Conservation (phyloP, 2,329 filamentous ascomycete genomes). For the Penicillium paneum region DNA sequence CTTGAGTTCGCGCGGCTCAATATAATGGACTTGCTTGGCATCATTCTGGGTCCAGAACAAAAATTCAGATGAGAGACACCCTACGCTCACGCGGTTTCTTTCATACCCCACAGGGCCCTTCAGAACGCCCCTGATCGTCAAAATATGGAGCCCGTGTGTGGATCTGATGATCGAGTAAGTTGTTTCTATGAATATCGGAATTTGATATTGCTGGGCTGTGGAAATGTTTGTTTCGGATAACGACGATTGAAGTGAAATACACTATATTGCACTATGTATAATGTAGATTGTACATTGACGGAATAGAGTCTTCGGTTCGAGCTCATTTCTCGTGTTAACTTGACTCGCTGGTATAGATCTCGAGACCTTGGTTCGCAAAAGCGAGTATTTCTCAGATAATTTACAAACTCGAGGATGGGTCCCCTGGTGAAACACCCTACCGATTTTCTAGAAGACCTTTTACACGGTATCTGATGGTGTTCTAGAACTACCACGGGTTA, state of each 20-base stretch:
- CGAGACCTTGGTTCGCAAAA: background rate
- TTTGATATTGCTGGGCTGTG: background rate
- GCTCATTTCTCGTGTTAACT: background rate
- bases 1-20: background rate
- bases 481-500: background rate
- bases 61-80: background rate
- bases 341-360: background rate
- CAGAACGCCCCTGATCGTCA: slow-evolving; percentile 6
- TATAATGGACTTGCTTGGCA: background rate
- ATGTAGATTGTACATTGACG: background rate
- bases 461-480: background rate
- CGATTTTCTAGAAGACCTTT: background rate
- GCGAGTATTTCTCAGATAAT: background rate
- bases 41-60: background rate
- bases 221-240: background rate
- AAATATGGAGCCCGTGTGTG: background rate
- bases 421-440: background rate
- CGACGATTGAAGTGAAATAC: background rate
- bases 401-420: background rate
- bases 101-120: background rate
- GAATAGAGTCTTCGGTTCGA: no score
- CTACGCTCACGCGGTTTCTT: background rate
- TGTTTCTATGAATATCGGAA: background rate
- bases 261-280: background rate
- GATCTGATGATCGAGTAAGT: slow-evolving; percentile 1